Evolutionary conservation across 1,284 basidiomycete genomes (phyloP).

Genomic region (Sporisorium graminicola): DNA sequence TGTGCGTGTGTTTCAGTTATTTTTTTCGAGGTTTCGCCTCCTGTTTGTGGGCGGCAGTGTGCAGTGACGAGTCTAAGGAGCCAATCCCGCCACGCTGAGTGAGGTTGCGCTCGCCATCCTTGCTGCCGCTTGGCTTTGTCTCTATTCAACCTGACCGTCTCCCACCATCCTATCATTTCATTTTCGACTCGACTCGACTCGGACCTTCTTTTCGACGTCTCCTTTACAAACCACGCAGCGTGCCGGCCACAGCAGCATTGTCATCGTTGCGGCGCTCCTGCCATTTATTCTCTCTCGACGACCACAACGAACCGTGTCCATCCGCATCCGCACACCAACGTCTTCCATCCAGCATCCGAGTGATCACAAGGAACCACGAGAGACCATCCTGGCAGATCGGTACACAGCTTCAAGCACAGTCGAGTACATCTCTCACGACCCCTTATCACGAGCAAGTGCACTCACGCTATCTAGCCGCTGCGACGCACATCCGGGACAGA

Average conservation of each 20-base stretch:
- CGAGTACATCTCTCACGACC: not conserved
- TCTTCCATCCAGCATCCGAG: not conserved
- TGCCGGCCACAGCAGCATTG: not conserved
- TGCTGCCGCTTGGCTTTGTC: not conserved
- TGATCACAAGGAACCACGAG: not conserved
- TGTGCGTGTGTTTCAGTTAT: not conserved
- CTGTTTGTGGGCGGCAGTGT: slow-evolving; percentile 1
- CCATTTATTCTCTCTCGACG: not conserved
- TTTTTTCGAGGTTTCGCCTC: not conserved
- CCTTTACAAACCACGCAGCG: not conserved
- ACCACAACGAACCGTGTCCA: not conserved
- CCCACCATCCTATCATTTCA: slow-evolving; percentile 3
- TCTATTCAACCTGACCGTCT: not conserved
- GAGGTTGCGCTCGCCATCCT: too few relatives aligned
- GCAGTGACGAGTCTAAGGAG: slow-evolving; percentile 2
- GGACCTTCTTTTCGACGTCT: not conserved
- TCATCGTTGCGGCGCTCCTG: not conserved
- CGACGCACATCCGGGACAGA: not conserved
- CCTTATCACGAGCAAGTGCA: too few relatives aligned
- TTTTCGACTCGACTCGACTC: slow-evolving; percentile 2
- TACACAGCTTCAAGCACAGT: not conserved
- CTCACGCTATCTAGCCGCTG: not conserved
- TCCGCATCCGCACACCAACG: not conserved
- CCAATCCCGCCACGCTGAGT: not conserved
- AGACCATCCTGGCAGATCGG: not conserved